Evolutionary conservation across 1,284 basidiomycete species (phyloP).

Genomic region (Marasmius tenuissimus): DNA sequence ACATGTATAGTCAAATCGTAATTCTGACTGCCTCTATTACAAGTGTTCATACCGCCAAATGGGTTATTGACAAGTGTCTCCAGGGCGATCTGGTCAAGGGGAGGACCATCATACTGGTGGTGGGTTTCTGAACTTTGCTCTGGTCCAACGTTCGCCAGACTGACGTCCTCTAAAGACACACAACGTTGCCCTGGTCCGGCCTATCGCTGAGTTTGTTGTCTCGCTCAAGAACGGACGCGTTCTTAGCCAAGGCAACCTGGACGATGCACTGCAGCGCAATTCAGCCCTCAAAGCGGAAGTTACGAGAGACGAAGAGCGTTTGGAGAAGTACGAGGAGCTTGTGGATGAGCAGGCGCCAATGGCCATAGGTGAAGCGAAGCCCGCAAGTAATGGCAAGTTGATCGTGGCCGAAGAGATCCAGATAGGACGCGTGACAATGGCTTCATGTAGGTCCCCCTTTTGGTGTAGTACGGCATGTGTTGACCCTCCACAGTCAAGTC

Average conservation of each 20-base stretch:
- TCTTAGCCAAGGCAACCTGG: constrained; percentile 39
- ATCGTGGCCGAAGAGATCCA: constrained; percentile 63
- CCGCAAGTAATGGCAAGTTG: constrained; percentile 42
- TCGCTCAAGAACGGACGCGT: constrained; percentile 50
- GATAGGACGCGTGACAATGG: constrained; percentile 55
- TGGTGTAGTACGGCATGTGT: constrained; percentile 28
- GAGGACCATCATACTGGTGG: constrained; percentile 74
- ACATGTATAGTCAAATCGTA: neutral
- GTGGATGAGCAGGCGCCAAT: constrained; percentile 37
- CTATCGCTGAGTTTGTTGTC: constrained; percentile 59
- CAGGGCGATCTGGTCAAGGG: constrained; percentile 65
- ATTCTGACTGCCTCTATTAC: too few relatives aligned
- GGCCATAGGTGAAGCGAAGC: constrained; percentile 8
- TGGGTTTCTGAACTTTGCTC: constrained; percentile 38
- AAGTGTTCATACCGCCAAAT: constrained; percentile 64
- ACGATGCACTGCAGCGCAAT: constrained; percentile 35
- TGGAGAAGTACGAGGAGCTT: constrained; percentile 36
- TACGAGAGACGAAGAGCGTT: constrained; percentile 31
- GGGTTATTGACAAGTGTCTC: constrained; percentile 77
- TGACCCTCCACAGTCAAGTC: constrained; percentile 22
- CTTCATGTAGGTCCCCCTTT: constrained; percentile 28
- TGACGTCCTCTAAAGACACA: constrained; percentile 46
- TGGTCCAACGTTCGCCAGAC: neutral
- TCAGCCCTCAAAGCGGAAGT: constrained; percentile 33
- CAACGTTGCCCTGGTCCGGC: constrained; percentile 57